Evolutionary conservation across 1,284 basidiomycete genomes (phyloP).

Genomic region (Sanghuangporus sanghuang): DNA sequence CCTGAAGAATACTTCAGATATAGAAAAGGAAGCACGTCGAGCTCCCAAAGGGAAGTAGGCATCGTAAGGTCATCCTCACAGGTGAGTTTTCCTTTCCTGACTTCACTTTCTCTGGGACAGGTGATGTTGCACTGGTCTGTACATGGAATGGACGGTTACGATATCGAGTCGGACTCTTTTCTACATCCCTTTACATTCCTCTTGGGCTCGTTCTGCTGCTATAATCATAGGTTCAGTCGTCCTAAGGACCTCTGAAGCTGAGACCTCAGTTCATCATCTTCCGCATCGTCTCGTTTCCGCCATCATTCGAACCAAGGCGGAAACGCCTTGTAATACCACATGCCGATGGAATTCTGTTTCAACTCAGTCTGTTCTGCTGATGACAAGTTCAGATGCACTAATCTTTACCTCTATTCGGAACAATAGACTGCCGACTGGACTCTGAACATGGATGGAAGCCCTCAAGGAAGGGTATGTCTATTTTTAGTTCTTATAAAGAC

Average conservation of each 20-base stretch:
- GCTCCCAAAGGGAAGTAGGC: background rate
- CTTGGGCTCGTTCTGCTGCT: background rate
- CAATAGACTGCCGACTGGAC: background rate
- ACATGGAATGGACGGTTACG: background rate
- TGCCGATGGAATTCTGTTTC: background rate
- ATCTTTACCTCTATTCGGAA: background rate
- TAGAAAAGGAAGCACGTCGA: constrained; percentile 10
- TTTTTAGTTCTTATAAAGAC: background rate
- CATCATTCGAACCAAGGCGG: background rate
- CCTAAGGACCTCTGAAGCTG: background rate
- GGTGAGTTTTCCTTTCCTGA: background rate
- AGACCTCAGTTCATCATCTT: background rate
- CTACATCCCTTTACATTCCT: background rate
- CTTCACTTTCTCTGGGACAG: background rate
- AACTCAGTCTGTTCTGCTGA: background rate
- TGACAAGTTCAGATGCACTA: background rate
- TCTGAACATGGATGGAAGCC: background rate
- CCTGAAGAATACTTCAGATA: constrained; percentile 9
- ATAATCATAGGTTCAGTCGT: background rate
- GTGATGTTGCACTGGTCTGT: background rate
- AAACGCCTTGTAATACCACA: background rate
- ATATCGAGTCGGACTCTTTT: background rate
- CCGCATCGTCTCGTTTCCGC: background rate
- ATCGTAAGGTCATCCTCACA: background rate
- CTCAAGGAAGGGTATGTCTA: background rate